phyloP scores from a whole-genome alignment of 352 stramenopile species.

The Phytophthora ramorum region DNA sequence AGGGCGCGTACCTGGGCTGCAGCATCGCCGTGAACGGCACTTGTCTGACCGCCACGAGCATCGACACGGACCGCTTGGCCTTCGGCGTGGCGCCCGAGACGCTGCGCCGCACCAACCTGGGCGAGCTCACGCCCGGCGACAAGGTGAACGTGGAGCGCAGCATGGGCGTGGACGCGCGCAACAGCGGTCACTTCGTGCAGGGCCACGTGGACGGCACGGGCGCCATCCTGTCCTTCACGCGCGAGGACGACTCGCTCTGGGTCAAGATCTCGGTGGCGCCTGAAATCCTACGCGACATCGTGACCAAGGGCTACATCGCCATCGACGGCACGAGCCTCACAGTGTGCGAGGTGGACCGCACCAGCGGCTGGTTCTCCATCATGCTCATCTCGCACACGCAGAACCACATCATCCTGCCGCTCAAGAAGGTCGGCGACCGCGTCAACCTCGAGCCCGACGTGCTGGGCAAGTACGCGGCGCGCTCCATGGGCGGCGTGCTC shows the following conservation, averaged over 20 bases:
- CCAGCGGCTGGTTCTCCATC: slow-evolving; percentile 96
- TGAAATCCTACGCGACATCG: slow-evolving; percentile 93
- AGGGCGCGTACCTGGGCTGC: slow-evolving; percentile 92
- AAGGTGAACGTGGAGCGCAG: slow-evolving; percentile 96
- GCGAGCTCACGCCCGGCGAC: slow-evolving; percentile 78
- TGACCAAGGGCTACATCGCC: slow-evolving; percentile 95
- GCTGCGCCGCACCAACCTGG: slow-evolving; percentile 93
- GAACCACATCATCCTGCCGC: slow-evolving; percentile 96
- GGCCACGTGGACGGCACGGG: slow-evolving; percentile 98
- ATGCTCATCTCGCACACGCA: slow-evolving; percentile 99
- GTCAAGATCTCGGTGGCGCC: slow-evolving; percentile 89
- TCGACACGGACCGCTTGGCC: slow-evolving; percentile 87
- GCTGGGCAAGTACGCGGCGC: slow-evolving; percentile 92
- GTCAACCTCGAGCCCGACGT: slow-evolving; percentile 95
- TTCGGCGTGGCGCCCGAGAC: slow-evolving; percentile 97
- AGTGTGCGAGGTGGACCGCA: slow-evolving; percentile 92
- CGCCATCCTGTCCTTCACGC: slow-evolving; percentile 88
- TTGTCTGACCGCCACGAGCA: slow-evolving; percentile 96
- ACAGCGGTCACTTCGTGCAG: slow-evolving; percentile 99
- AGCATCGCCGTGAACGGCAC: slow-evolving; percentile 98
- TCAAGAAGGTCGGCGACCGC: slow-evolving; percentile 87
- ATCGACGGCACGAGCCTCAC: slow-evolving; percentile 99
- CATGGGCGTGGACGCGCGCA: slow-evolving; percentile 90
- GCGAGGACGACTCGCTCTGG: slow-evolving; percentile 96
- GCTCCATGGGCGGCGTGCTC: slow-evolving; percentile 69